Evolutionary conservation across 257 asterid genomes (phyloP).

Genomic region (Solanum neorickii): DNA sequence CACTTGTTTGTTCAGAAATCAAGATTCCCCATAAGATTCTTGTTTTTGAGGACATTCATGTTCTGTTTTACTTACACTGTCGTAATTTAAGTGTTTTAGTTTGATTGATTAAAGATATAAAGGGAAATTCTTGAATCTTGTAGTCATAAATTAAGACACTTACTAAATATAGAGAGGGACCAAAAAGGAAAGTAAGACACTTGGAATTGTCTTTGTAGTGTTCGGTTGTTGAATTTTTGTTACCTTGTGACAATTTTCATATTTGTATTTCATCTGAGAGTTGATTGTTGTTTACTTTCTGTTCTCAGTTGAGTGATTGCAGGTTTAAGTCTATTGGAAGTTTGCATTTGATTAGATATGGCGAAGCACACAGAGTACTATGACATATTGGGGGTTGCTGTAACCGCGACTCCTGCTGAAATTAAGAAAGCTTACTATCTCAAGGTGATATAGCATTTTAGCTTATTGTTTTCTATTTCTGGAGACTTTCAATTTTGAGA

Average conservation of each 20-base stretch:
- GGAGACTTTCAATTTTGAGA: not conserved
- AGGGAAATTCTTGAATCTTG: not conserved
- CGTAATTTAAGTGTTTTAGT: not conserved
- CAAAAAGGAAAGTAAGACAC: not conserved
- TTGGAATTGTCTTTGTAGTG: not conserved
- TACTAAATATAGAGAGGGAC: not conserved
- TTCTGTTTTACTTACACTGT: not conserved
- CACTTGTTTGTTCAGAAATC: not conserved
- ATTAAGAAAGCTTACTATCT: constrained; percentile 68
- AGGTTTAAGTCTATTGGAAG: not conserved
- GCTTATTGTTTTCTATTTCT: not conserved
- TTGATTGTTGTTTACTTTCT: not conserved
- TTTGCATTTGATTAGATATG: constrained; percentile 19
- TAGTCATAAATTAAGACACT: not conserved
- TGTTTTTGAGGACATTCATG: not conserved
- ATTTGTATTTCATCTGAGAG: not conserved
- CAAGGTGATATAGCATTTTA: constrained; percentile 33
- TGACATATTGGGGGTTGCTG: constrained; percentile 54
- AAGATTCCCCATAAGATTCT: not conserved
- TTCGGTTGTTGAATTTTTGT: not conserved
- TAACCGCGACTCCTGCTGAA: constrained; percentile 51
- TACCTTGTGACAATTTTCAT: not conserved
- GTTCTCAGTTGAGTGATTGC: not conserved
- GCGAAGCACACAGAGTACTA: constrained; percentile 64
- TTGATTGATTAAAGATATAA: not conserved